phyloP scores from a whole-genome alignment of 495 filamentous ascomycete genomes.

The Aspergillus biplanus region DNA sequence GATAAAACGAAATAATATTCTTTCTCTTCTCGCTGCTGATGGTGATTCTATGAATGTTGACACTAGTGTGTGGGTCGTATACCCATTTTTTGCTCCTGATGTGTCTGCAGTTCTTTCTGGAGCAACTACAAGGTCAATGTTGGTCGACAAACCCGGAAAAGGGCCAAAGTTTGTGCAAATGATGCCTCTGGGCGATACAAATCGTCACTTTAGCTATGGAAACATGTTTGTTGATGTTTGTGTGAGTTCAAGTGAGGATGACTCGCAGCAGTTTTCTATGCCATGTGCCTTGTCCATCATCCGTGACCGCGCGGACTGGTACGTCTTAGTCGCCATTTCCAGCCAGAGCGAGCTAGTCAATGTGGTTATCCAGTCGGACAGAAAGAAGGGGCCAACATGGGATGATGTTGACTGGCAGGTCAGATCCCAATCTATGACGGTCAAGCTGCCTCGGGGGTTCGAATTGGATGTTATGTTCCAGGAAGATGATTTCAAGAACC shows the following conservation, averaged over 20 bases:
- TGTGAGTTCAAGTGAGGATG: slow-evolving; percentile 66
- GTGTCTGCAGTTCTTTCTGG: slow-evolving; percentile 68
- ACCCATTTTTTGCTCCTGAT: slow-evolving; percentile 70
- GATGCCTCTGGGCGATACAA: slow-evolving; percentile 74
- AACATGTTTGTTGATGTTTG: slow-evolving; percentile 71
- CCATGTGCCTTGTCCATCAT: slow-evolving; percentile 74
- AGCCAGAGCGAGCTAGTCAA: slow-evolving; percentile 78
- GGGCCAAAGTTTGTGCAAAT: slow-evolving; percentile 59
- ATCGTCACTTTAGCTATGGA: slow-evolving; percentile 70
- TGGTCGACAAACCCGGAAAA: slow-evolving; percentile 41
- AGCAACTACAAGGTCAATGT: slow-evolving; percentile 51
- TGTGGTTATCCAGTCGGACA: slow-evolving; percentile 70
- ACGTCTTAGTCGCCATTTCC: slow-evolving; percentile 68
- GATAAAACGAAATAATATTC: slow-evolving; percentile 78
- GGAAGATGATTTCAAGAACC: slow-evolving; percentile 71
- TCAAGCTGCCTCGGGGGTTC: slow-evolving; percentile 71
- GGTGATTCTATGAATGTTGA: slow-evolving; percentile 68
- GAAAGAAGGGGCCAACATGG: slow-evolving; percentile 72
- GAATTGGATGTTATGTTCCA: slow-evolving; percentile 67
- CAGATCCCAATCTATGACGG: slow-evolving; percentile 59
- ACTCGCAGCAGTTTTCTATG: slow-evolving; percentile 64
- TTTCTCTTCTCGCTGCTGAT: slow-evolving; percentile 55
- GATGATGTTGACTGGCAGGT: slow-evolving; percentile 77
- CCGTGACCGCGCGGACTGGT: slow-evolving; percentile 66
- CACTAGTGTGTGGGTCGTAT: slow-evolving; percentile 73